phyloP scores from a whole-genome alignment of 306 rosid species.

The Carpinus viminea region DNA sequence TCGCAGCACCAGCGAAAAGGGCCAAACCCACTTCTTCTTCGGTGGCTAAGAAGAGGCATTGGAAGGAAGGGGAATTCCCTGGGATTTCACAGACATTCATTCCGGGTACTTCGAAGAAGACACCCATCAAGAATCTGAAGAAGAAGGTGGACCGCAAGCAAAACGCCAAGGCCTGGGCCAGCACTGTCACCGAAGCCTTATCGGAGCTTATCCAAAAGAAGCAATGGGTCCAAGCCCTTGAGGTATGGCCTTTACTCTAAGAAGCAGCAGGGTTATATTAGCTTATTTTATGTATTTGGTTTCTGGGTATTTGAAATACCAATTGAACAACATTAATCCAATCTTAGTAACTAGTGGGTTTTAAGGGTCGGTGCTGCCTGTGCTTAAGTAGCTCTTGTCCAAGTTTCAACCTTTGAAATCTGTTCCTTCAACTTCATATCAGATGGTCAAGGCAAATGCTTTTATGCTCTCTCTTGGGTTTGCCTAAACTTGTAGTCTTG shows the following conservation, averaged over 20 bases:
- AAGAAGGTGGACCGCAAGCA: slow-evolving; percentile 67
- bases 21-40: slow-evolving; percentile 22
- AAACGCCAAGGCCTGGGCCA: slow-evolving; percentile 86
- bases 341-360: too few relatives aligned
- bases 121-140: slow-evolving; percentile 76
- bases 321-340: not conserved
- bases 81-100: slow-evolving; percentile 50
- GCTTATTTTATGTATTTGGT: not conserved
- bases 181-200: slow-evolving; percentile 87
- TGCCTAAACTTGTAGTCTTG: not conserved
- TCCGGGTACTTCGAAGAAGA: slow-evolving; percentile 38
- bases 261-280: not conserved
- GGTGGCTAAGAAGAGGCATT: slow-evolving; percentile 57
- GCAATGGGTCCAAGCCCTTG: slow-evolving; percentile 93
- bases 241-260: slow-evolving; percentile 46
- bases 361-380: not conserved
- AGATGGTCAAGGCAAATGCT: not conserved
- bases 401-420: not conserved
- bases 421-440: not conserved
- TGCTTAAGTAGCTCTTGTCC: not conserved
- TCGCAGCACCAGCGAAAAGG: slow-evolving; percentile 48
- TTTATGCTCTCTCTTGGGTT: not conserved
- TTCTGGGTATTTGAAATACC: slow-evolving; percentile 1
- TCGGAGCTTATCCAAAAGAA: slow-evolving; percentile 65
- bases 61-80: slow-evolving; percentile 88